These are phyloP conservation scores for Andrographis paniculata DNA, from an alignment of 305 asterid genomes.

Conservation along the genomic window DNA sequence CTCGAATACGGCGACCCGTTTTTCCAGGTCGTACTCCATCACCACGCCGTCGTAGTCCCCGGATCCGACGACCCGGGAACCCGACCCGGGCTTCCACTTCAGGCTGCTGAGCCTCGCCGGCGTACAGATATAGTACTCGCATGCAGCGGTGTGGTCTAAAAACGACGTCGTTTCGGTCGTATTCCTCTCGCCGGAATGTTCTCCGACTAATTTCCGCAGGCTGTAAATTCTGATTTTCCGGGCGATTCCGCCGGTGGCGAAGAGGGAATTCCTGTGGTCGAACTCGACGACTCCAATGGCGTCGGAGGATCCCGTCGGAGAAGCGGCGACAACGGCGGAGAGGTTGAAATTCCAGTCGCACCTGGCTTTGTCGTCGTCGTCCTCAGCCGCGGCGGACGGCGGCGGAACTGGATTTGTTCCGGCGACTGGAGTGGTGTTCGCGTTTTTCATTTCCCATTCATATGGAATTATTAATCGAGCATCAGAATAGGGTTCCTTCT, in stretches of 20 bases:
- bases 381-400: no score
- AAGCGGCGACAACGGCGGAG: slow-evolving; percentile 50
- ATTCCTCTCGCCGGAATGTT: not conserved
- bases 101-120: slow-evolving; percentile 90
- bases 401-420: no score
- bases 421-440: no score
- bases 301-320: slow-evolving; percentile 36
- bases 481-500: no score
- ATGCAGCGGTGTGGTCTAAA: slow-evolving; percentile 50
- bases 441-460: no score
- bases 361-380: slow-evolving; percentile 20
- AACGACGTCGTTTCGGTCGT: not conserved
- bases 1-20: slow-evolving; percentile 64
- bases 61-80: slow-evolving; percentile 59
- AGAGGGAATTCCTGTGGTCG: slow-evolving; percentile 39
- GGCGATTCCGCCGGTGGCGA: slow-evolving; percentile 89
- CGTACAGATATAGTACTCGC: slow-evolving; percentile 62
- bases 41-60: slow-evolving; percentile 90
- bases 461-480: no score
- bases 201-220: slow-evolving; percentile 21
- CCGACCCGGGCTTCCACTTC: slow-evolving; percentile 69
- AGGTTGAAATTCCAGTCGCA: slow-evolving; percentile 79
- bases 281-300: slow-evolving; percentile 73
- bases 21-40: slow-evolving; percentile 76
- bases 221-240: slow-evolving; percentile 61